Evolutionary conservation across 108 stramenopile genomes (phyloP).

Genomic region (Skeletonema costatum): DNA sequence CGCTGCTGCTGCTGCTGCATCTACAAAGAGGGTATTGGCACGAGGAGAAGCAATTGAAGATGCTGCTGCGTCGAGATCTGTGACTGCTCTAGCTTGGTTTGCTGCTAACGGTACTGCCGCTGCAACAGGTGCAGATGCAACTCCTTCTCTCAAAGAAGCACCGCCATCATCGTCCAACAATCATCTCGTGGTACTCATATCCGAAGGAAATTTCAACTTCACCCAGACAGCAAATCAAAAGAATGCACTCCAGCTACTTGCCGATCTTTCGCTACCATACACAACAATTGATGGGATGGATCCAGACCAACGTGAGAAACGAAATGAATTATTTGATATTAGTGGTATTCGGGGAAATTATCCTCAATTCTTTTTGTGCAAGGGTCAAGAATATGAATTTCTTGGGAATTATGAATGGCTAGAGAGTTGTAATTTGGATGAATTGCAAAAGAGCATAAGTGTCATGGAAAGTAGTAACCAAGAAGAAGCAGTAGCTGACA

Average conservation of each 20-base stretch:
- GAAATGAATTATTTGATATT: neutral
- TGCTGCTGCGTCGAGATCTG: slow-evolving; percentile 19
- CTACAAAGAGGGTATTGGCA: slow-evolving; percentile 20
- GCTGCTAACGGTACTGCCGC: neutral
- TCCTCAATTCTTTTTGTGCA: neutral
- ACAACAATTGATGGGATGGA: neutral
- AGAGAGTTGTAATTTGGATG: neutral
- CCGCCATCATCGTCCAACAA: neutral
- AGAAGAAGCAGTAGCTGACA: neutral
- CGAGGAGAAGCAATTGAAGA: slow-evolving; percentile 35
- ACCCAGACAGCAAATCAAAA: neutral
- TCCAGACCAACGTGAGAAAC: neutral
- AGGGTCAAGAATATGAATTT: neutral
- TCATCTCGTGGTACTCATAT: slow-evolving; percentile 2
- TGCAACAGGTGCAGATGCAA: neutral
- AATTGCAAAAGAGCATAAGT: neutral
- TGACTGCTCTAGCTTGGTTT: slow-evolving; percentile 19
- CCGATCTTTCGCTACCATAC: neutral
- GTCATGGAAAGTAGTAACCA: neutral
- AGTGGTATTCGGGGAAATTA: neutral
- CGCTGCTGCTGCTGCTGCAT: neutral
- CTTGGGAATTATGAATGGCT: neutral
- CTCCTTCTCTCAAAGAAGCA: neutral
- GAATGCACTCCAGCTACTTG: neutral
- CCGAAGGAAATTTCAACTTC: neutral